Percentiles rank a stretch among this genome's conserved stretches.
Conservation (phyloP, 2,329 filamentous ascomycete species). For the Penicillium thymicola region DNA sequence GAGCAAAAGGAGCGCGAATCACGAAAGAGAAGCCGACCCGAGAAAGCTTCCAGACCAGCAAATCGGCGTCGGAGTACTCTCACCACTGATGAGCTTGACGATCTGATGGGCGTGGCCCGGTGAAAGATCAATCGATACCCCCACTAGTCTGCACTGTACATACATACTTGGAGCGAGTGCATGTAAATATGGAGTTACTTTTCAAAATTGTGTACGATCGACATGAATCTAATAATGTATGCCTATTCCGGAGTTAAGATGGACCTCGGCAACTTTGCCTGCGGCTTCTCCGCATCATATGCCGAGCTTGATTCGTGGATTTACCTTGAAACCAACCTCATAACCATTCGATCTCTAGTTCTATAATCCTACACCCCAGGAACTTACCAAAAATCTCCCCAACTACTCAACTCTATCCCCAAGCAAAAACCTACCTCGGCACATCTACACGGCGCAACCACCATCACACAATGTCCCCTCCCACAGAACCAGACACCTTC, state of each 20-base stretch:
- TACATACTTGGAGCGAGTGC: slow-evolving; percentile 18
- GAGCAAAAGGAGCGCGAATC: slow-evolving; percentile 33
- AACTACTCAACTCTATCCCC: background rate
- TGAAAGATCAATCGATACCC: slow-evolving; percentile 17
- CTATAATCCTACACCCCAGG: background rate
- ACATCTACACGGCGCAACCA: slow-evolving; percentile 1
- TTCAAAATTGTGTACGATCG: background rate
- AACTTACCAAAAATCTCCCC: background rate
- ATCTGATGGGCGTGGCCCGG: slow-evolving; percentile 34
- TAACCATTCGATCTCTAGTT: background rate
- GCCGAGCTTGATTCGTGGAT: background rate
- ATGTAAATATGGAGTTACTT: slow-evolving; percentile 17
- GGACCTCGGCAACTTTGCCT: slow-evolving; percentile 12
- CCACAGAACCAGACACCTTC: slow-evolving; percentile 29
- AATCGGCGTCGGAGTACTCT: slow-evolving; percentile 44
- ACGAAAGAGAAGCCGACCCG: slow-evolving; percentile 35
- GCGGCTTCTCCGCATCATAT: slow-evolving; percentile 12
- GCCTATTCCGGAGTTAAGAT: background rate
- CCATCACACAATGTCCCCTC: background rate
- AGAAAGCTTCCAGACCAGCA: slow-evolving; percentile 28
- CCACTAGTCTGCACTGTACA: slow-evolving; percentile 21
- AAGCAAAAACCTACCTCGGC: background rate
- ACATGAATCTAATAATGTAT: background rate
- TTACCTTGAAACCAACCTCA: background rate
- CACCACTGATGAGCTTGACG: slow-evolving; percentile 45